Conservation (phyloP, 2,329 filamentous ascomycete species). For the Cladophialophora carrionii region DNA sequence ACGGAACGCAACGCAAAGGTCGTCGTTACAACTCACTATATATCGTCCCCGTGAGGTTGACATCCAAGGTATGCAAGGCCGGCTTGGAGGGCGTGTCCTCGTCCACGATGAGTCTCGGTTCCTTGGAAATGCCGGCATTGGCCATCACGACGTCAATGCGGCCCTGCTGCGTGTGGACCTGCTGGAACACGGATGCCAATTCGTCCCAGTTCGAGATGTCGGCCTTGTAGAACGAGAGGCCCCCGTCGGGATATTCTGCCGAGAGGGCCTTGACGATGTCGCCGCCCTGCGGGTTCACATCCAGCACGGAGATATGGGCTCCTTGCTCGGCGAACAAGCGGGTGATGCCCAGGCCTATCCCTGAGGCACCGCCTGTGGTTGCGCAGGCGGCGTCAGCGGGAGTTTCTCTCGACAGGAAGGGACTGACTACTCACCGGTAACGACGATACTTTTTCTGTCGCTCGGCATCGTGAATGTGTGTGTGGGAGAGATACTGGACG, state of each 20-base stretch:
- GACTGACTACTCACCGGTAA: constrained; percentile 40
- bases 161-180: constrained; percentile 42
- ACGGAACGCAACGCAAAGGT: neutral
- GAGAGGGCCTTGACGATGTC: constrained; percentile 37
- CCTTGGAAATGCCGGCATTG: constrained; percentile 56
- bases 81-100: constrained; percentile 44
- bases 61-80: constrained; percentile 44
- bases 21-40: constrained; percentile 46
- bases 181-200: constrained; percentile 44
- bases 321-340: constrained; percentile 41
- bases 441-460: constrained; percentile 39
- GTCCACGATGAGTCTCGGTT: constrained; percentile 45
- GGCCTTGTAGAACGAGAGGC: constrained; percentile 41
- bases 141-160: constrained; percentile 55
- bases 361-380: constrained; percentile 44
- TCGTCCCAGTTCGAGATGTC: constrained; percentile 46
- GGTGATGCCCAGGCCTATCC: constrained; percentile 46
- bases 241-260: constrained; percentile 39
- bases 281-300: constrained; percentile 41
- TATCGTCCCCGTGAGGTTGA: constrained; percentile 48
- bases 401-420: neutral
- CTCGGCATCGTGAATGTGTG: constrained; percentile 5
- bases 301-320: constrained; percentile 44
- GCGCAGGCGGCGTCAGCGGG: constrained; percentile 6
- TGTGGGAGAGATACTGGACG: neutral